Percentiles rank a stretch among this genome's conserved stretches.
These are phyloP conservation scores for Crithidia fasciculata DNA, from an alignment of 208 protist genomes.

Conservation along the genomic window DNA sequence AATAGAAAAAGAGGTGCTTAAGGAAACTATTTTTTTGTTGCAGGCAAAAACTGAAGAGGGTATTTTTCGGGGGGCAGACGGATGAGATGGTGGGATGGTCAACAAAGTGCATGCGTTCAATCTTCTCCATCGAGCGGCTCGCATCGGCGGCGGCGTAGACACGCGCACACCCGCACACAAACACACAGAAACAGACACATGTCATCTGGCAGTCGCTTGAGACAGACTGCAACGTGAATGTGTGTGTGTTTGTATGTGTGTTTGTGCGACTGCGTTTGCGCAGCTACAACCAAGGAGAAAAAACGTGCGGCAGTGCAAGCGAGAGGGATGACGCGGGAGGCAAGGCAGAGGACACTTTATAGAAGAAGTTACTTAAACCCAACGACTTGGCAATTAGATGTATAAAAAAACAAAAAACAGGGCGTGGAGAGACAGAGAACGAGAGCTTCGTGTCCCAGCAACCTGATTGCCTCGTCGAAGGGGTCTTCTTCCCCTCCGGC, in stretches of 20 bases:
- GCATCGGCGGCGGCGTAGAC: background rate
- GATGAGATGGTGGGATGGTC: background rate
- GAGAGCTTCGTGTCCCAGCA: no score
- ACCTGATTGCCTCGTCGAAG: background rate
- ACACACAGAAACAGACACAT: no score
- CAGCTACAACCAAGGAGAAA: no score
- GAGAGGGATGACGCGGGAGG: background rate
- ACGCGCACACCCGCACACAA: no score
- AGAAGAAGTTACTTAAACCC: background rate
- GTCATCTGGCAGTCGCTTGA: no score
- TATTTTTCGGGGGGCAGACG: no score
- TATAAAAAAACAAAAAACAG: background rate
- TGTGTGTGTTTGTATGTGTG: no score
- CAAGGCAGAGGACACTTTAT: background rate
- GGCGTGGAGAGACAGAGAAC: background rate
- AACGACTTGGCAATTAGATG: background rate
- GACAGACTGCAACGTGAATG: no score
- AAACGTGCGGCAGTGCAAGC: background rate
- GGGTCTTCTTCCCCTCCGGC: background rate
- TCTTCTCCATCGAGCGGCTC: background rate
- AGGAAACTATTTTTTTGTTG: background rate
- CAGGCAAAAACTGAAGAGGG: background rate
- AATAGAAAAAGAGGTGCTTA: background rate
- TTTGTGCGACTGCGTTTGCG: no score
- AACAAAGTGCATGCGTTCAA: background rate